Base-by-base conservation (phyloP, 2,329 filamentous ascomycete genomes). In the Aspergillus sp. region DNA sequence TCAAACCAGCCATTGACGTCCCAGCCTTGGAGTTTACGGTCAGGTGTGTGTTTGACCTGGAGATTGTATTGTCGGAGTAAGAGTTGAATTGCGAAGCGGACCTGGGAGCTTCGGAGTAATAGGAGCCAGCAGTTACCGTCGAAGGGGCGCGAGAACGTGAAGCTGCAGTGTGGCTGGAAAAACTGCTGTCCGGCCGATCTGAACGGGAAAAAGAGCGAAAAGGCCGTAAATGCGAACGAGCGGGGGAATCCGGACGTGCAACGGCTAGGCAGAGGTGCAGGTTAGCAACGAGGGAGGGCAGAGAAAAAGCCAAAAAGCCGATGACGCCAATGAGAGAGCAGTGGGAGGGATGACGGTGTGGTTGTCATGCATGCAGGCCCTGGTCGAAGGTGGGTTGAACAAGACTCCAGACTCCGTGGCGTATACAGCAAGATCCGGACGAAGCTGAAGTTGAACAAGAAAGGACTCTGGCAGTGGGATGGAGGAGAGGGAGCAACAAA, bases 1-100 rank as follows among this genome's bases (percentile, higher is more conserved):
- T 85, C 74, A 85, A 84, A 68, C 84, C 84, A 54, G 86, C 82
- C 79, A 88, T 87, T 65, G 71, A 68, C 59, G 72, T 69, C 54
- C 74, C 72, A 15, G 75, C 68, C 55, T 71, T 66, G 51, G 73
- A 72, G 59, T 74, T 73, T 56, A 73, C 75, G 1, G 73, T 74
- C 12, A 66, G 65, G 47, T 71, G 68, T 13, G 72, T 73, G 22
- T 19, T n/a, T 19, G 30, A 47, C 33, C 42, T 46, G 17, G 51
- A 47, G 20, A 54, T 12, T 15, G 41, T 49, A 17, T 65, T 65
- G 58, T 73, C 72, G 56, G 66, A 64, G 45, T 68, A 64, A n/a
- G 62, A 34, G 45, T 61, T 59, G n/a, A 63, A 55, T 34, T 64
- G 61, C 40, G 56, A 55, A 50, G 47, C 55, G 6, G 64, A 56